Percentiles rank a stretch among this genome's conserved stretches.
Conservation (phyloP, 805 yeast species). For the Pichia rugopelliculosa region DNA sequence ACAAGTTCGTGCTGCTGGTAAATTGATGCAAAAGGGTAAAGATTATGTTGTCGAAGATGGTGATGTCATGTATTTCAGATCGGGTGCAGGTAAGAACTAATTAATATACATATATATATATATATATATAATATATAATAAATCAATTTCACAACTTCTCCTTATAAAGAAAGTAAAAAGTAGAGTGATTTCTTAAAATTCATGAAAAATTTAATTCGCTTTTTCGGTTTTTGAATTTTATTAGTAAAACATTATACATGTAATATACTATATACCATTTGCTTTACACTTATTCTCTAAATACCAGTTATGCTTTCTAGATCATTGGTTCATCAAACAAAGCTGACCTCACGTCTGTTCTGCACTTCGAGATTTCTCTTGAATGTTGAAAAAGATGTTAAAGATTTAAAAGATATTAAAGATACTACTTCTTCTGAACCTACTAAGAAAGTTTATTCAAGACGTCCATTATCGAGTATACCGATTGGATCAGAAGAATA, state of each 20-base stretch:
- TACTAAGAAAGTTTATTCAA: conserved; percentile 4
- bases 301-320: background rate
- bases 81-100: conserved; percentile 53
- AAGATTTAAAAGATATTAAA: background rate
- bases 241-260: too few species aligned
- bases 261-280: too few species aligned
- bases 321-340: background rate
- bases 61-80: conserved; percentile 68
- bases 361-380: background rate
- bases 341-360: background rate
- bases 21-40: conserved; percentile 63
- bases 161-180: too few species aligned
- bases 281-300: too few species aligned
- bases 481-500: conserved; percentile 54
- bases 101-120: background rate
- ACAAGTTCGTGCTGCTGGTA: conserved; percentile 48
- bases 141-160: too few species aligned
- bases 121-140: background rate
- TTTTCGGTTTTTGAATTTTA: background rate
- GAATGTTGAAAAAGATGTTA: background rate
- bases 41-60: conserved; percentile 78
- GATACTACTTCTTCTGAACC: background rate
- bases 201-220: too few species aligned
- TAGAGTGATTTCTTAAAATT: too few species aligned
- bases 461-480: conserved; percentile 69